Evolutionary conservation across 2,329 filamentous ascomycete genomes (phyloP), one percentile per base, ranked within the genome.

Genomic region (Parascedosporium putredinis): DNA sequence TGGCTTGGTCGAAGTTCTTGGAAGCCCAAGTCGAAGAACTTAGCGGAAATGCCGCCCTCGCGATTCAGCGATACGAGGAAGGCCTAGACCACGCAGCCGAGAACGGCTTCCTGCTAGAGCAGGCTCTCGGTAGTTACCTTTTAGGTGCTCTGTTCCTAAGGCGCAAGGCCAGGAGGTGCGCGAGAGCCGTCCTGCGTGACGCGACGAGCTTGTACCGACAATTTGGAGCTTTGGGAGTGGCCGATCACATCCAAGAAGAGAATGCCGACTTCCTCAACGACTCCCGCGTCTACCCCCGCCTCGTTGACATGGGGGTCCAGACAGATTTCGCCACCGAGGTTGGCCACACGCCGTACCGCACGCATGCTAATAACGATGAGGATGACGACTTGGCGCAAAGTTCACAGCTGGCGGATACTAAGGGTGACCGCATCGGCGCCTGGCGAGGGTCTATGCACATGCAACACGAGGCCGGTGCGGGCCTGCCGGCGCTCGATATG

Each of bases 401-500:
- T 27, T 71, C 68, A 54, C 66, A 63, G 49, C 70, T 72, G 54
- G 65, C 66, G 1, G 75, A 79, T 47, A 66, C 71, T 5, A 76
- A 72, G 55, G 78, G 76, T 43, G 78, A 79, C 48, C 71, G 76
- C 33, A 78, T 81, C 60, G 76, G 76, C 38, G 76, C 75, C n/a
- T 83, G 79, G 79, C 72, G 78, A 56, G 77, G 77, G 14, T 75
- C 76, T 9, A 79, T 79, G 66, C 67, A 74, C 47, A 60, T 68
- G 44, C 73, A 76, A 51, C 48, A 50, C 64, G 78, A 80, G 54
- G 70, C 76, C 18, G 77, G 76, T 2, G 78, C 71, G 31, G 81
- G 83, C 9, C 71, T 89, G 52, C 84, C 84, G 36, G 81, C 84
- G 24, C 74, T 91, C 49, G 86, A 91, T 66, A 89, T 91, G 82